phyloP scores from a whole-genome alignment of 1,284 basidiomycete species.

The Ceratobasidium sp. region DNA sequence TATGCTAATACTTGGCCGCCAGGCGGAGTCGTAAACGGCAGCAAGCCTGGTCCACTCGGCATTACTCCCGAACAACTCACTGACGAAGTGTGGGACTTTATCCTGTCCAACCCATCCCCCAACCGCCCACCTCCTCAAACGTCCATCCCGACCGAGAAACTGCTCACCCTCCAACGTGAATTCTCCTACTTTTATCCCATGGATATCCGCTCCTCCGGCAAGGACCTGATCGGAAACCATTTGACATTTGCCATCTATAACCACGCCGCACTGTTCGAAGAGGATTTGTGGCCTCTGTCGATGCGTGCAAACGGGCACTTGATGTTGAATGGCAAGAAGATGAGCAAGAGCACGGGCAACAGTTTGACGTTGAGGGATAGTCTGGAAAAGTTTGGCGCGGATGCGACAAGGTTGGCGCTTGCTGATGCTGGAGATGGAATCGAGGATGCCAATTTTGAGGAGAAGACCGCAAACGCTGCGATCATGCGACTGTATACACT shows the following conservation, averaged over 20 bases:
- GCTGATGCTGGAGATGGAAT: constrained; percentile 98
- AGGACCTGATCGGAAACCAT: constrained; percentile 97
- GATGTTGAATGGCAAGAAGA: constrained; percentile 99
- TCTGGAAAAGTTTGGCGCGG: constrained; percentile 88
- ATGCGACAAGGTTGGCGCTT: constrained; percentile 89
- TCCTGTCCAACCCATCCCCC: constrained; percentile 85
- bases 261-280: constrained; percentile 93
- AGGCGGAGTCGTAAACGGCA: constrained; percentile 80
- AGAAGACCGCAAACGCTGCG: constrained; percentile 97
- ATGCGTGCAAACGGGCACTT: constrained; percentile 97
- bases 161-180: constrained; percentile 85
- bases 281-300: constrained; percentile 90
- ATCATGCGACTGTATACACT: constrained; percentile 94
- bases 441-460: constrained; percentile 98
- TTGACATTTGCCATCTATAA: constrained; percentile 95
- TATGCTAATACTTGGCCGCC: constrained; percentile 37
- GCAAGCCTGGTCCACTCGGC: constrained; percentile 79
- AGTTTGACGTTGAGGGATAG: constrained; percentile 80
- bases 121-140: constrained; percentile 64
- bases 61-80: constrained; percentile 93
- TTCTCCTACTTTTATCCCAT: constrained; percentile 99
- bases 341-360: constrained; percentile 97
- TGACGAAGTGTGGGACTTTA: constrained; percentile 96
- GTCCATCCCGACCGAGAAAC: constrained; percentile 75
- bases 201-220: constrained; percentile 98